These are phyloP conservation scores for Dicorynia guianensis DNA, from an alignment of 306 rosid species.

Conservation along the genomic window DNA sequence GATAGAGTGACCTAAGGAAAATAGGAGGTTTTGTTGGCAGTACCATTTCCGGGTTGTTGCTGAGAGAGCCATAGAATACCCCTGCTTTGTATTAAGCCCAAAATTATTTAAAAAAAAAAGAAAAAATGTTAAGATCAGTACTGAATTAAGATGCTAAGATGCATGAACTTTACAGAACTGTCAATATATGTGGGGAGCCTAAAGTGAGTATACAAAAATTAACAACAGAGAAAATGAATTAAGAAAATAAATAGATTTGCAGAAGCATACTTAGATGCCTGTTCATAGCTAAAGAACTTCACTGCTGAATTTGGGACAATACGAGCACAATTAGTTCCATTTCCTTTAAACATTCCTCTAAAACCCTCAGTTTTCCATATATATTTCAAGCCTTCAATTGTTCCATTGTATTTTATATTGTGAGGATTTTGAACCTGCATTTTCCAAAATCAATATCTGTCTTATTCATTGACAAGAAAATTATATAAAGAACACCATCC, in stretches of 20 bases:
- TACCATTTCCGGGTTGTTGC: slow-evolving; percentile 70
- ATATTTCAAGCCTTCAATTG: slow-evolving; percentile 67
- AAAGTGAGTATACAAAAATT: slow-evolving; percentile 9
- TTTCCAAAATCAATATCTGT: slow-evolving; percentile 31
- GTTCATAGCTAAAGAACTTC: slow-evolving; percentile 76
- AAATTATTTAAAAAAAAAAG: slow-evolving; percentile 14
- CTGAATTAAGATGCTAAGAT: neutral
- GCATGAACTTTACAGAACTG: neutral
- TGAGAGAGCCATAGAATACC: slow-evolving; percentile 63
- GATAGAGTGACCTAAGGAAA: slow-evolving; percentile 15
- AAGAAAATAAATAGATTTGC: slow-evolving; percentile 1
- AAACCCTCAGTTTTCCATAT: slow-evolving; percentile 72
- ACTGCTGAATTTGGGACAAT: slow-evolving; percentile 80
- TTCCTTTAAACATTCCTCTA: slow-evolving; percentile 73
- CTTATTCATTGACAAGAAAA: slow-evolving; percentile 32
- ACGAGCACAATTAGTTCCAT: slow-evolving; percentile 82
- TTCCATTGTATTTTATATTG: slow-evolving; percentile 61
- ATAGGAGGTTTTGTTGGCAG: slow-evolving; percentile 14
- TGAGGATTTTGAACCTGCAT: slow-evolving; percentile 67
- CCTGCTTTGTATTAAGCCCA: slow-evolving; percentile 44
- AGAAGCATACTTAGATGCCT: slow-evolving; percentile 65
- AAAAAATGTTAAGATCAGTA: neutral
- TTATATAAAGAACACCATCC: neutral
- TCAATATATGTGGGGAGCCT: neutral
- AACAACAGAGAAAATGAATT: neutral